Evolutionary conservation across 805 yeast genomes (phyloP), one percentile per base, ranked within the genome.

Genomic region (Yamadazyma tumulicola): DNA sequence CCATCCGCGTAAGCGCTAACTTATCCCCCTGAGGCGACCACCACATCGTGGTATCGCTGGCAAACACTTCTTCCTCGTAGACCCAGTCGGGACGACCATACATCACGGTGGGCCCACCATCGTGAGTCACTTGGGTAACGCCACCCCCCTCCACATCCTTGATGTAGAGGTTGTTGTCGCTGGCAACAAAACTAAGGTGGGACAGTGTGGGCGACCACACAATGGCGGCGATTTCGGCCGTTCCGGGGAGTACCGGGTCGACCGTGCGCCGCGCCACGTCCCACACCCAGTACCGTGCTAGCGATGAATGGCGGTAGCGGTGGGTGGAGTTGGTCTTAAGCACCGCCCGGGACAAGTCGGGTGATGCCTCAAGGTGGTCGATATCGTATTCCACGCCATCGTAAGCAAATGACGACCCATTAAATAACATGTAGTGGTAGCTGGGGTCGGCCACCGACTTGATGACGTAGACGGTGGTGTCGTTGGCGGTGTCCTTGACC

Each of bases 81-180:
- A 84, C 79, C 93, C 94, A 85, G 50, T 84, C 93, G 0, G 89
- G 76, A 46, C 70, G 79, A 2, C 86, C 95, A 46, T 84, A 79
- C 39, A 71, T 68, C 4, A 81, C 61, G 24, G 67, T 54, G 1
- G 45, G 48, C 10, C 72, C 59, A 0, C 88, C 89, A 49, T 76
- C 81, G 3, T 46, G 38, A 2, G 82, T 74, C 6, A 77, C 50
- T 42, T 58, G 65, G 0, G 37, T 48, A 2, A 55, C 39, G 4
- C 43, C 39, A 8, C 52, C 45, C 38, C 49, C 40, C 3, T 35
- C 14, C 6, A 75, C 45, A 31, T 70, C 55, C 47, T 73, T 68
- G 10, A 80, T 31, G 45, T 61, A 81, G 2, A 85, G 42, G 43
- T 85, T 71, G 48, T 77, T 75, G 5, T 73, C 63, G n/a, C n/a